Conservation (phyloP, 192 early-diverging fungal genomes). For the Rhizoclosmatium sp. region DNA sequence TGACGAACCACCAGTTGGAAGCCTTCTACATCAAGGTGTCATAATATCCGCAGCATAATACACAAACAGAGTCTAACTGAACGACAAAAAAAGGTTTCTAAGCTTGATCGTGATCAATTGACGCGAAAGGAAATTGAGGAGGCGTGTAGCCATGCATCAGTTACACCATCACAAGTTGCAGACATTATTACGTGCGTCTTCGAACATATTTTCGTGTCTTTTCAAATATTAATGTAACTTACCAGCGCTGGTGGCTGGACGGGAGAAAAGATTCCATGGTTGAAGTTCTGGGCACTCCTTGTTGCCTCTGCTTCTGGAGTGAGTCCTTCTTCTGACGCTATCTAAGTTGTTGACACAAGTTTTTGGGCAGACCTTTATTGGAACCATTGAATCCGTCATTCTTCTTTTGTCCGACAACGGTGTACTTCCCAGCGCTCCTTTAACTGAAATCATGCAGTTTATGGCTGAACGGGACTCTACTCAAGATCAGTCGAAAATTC, state of each 20-base stretch:
- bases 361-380: conserved; percentile 42
- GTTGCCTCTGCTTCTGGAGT: conserved; percentile 52
- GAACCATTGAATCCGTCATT: conserved; percentile 43
- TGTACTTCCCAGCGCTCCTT: conserved; percentile 22
- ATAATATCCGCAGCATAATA: no score
- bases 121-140: conserved; percentile 41
- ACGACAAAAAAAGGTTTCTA: not conserved
- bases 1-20: conserved; percentile 52
- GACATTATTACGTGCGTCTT: conserved; percentile 42
- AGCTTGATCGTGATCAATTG: conserved; percentile 14
- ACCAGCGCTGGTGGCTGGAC: conserved; percentile 54
- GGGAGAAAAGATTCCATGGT: conserved; percentile 51
- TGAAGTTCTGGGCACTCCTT: conserved; percentile 56
- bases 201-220: not conserved
- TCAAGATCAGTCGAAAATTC: conserved; percentile 4
- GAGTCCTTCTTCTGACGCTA: not conserved
- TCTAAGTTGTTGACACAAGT: not conserved
- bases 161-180: conserved; percentile 33
- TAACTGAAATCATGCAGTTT: conserved; percentile 44
- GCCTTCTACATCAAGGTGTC: conserved; percentile 54
- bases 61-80: no score
- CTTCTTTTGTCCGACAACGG: conserved; percentile 49
- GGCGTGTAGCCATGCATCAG: conserved; percentile 38
- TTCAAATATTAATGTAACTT: not conserved
- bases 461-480: conserved; percentile 41